phyloP scores from a whole-genome alignment of 78 protist genomes.

The slime mould (Dictyostelium discoideum) region DNA sequence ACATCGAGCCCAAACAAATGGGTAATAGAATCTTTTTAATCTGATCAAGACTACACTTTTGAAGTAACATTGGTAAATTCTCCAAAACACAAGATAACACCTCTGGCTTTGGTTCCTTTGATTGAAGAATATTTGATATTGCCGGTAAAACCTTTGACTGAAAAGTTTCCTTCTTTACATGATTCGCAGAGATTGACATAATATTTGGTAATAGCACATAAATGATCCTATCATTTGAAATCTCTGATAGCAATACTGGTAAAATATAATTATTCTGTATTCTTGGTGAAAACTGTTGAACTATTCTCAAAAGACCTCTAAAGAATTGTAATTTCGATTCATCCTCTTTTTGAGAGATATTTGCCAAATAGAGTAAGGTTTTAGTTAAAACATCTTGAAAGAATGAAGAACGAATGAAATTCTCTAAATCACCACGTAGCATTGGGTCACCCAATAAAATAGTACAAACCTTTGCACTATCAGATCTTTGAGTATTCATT shows the following conservation, averaged over 20 bases:
- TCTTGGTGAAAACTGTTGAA: conserved; percentile 56
- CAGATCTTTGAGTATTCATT: background rate
- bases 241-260: conserved; percentile 25
- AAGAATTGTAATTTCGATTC: conserved; percentile 65
- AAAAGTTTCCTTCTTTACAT: conserved; percentile 34
- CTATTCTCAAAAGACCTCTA: conserved; percentile 25
- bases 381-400: conserved; percentile 37
- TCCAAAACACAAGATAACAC: conserved; percentile 16
- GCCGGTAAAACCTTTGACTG: background rate
- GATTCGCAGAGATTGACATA: background rate
- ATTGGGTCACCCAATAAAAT: conserved; percentile 45
- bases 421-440: conserved; percentile 46
- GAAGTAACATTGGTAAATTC: background rate
- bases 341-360: conserved; percentile 63
- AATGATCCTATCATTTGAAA: conserved; percentile 29
- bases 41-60: background rate
- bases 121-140: background rate
- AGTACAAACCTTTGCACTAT: conserved; percentile 51
- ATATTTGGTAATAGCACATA: conserved; percentile 49
- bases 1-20: conserved; percentile 40
- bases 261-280: conserved; percentile 31
- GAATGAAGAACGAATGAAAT: conserved; percentile 38
- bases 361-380: conserved; percentile 30
- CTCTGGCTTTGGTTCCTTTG: conserved; percentile 28
- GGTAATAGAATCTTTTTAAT: conserved; percentile 29